A percentile compares a stretch with the other conserved stretches of the same genome.
Evolutionary conservation across 2,329 filamentous ascomycete genomes (phyloP).

Genomic region (Phoma herbarum): DNA sequence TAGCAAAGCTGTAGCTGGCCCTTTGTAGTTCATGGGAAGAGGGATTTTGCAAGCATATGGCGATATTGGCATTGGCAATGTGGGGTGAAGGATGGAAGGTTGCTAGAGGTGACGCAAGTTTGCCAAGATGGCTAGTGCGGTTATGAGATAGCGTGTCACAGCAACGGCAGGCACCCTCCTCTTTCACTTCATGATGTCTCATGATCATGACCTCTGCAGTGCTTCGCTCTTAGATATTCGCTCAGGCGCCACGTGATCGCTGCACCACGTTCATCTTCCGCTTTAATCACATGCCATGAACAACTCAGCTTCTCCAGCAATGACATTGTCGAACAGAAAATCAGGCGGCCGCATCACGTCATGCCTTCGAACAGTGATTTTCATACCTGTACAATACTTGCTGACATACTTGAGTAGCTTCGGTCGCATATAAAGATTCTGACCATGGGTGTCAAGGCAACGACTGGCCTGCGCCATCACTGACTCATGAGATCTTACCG

Average conservation of each 20-base stretch:
- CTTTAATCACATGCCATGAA: neutral
- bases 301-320: neutral
- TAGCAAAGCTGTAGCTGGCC: constrained; percentile 30
- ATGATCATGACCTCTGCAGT: neutral
- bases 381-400: neutral
- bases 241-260: neutral
- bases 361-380: neutral
- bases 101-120: neutral
- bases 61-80: neutral
- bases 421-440: neutral
- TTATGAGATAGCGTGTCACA: neutral
- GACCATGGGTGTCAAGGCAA: neutral
- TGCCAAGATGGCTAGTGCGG: neutral
- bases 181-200: neutral
- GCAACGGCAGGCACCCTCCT: neutral
- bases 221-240: neutral
- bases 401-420: neutral
- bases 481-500: neutral
- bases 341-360: neutral
- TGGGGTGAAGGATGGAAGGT: neutral
- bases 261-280: neutral
- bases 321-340: neutral
- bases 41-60: neutral
- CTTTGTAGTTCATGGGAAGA: neutral
- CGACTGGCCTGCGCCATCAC: neutral